phyloP scores from a whole-genome alignment of 2,329 filamentous ascomycete genomes.

The Colletotrichum sp. region DNA sequence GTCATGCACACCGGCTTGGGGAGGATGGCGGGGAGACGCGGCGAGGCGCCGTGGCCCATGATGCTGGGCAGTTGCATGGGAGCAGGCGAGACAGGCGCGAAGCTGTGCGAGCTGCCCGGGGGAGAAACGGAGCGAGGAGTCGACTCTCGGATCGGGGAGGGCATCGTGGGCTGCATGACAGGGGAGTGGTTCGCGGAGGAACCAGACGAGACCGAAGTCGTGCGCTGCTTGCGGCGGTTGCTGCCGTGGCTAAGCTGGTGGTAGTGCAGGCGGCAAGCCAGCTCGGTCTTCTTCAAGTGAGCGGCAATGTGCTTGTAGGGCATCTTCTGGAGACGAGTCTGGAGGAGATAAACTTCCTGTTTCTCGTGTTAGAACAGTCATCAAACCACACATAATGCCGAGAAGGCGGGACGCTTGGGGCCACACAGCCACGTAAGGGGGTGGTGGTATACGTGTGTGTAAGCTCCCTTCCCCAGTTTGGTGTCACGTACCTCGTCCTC shows the following conservation, averaged over 20 bases:
- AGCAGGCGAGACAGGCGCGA: slow-evolving; percentile 48
- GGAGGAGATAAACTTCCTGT: slow-evolving; percentile 82
- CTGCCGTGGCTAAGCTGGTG: slow-evolving; percentile 85
- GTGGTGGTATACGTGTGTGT: neutral
- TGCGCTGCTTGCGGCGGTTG: slow-evolving; percentile 76
- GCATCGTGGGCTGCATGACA: slow-evolving; percentile 49
- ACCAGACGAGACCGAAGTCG: slow-evolving; percentile 71
- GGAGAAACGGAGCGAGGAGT: slow-evolving; percentile 54
- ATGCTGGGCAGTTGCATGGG: slow-evolving; percentile 61
- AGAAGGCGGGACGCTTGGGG: neutral
- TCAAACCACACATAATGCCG: neutral
- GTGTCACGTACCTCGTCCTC: slow-evolving; percentile 74
- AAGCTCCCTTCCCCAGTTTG: neutral
- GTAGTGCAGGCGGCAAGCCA: slow-evolving; percentile 86
- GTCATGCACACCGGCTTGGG: slow-evolving; percentile 66
- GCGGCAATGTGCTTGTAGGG: slow-evolving; percentile 90
- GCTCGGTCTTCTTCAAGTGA: slow-evolving; percentile 85
- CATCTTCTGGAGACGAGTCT: slow-evolving; percentile 86
- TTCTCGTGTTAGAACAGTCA: neutral
- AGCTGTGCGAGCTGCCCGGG: slow-evolving; percentile 48
- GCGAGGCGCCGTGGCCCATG: slow-evolving; percentile 50
- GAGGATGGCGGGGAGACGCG: slow-evolving; percentile 65
- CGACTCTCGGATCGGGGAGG: slow-evolving; percentile 57
- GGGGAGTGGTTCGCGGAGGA: slow-evolving; percentile 63
- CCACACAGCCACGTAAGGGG: neutral